phyloP scores from a whole-genome alignment of 495 filamentous ascomycete species.

The Talaromyces wortmannii region DNA sequence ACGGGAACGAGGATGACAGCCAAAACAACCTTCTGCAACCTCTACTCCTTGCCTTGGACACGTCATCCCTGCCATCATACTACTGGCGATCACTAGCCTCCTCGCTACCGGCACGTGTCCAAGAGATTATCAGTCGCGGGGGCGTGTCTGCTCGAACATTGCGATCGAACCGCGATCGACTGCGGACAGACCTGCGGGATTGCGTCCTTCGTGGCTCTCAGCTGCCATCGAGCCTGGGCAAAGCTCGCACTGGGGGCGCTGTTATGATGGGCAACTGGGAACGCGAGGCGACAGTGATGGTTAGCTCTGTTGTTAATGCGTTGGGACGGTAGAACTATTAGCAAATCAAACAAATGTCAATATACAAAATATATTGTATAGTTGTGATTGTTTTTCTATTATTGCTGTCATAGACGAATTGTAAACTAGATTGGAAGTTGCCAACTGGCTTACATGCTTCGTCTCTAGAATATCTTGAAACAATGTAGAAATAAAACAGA shows the following conservation, averaged over 20 bases:
- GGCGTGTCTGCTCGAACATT: slow-evolving; percentile 78
- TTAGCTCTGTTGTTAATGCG: slow-evolving; percentile 59
- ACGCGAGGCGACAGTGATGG: slow-evolving; percentile 92
- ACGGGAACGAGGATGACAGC: slow-evolving; percentile 2
- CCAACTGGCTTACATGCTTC: too few species aligned
- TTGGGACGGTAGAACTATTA: slow-evolving; percentile 30
- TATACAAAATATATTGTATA: too few species aligned
- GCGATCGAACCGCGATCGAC: slow-evolving; percentile 62
- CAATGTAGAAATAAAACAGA: too few species aligned
- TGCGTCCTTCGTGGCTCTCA: slow-evolving; percentile 72
- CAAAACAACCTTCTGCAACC: slow-evolving; percentile 60
- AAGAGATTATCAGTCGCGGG: slow-evolving; percentile 75
- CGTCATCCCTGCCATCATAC: slow-evolving; percentile 75
- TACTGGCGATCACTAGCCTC: slow-evolving; percentile 88
- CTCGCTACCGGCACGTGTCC: slow-evolving; percentile 65
- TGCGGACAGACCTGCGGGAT: slow-evolving; percentile 71
- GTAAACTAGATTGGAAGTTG: too few species aligned
- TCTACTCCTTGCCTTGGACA: slow-evolving; percentile 75
- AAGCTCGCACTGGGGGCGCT: slow-evolving; percentile 19
- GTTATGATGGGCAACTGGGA: slow-evolving; percentile 61
- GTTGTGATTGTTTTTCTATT: too few species aligned
- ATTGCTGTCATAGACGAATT: too few species aligned
- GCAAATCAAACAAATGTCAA: too few species aligned
- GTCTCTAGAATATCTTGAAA: too few species aligned
- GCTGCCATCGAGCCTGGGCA: slow-evolving; percentile 40